phyloP scores from a whole-genome alignment of 257 asterid species.

The Linaria vulgaris region DNA sequence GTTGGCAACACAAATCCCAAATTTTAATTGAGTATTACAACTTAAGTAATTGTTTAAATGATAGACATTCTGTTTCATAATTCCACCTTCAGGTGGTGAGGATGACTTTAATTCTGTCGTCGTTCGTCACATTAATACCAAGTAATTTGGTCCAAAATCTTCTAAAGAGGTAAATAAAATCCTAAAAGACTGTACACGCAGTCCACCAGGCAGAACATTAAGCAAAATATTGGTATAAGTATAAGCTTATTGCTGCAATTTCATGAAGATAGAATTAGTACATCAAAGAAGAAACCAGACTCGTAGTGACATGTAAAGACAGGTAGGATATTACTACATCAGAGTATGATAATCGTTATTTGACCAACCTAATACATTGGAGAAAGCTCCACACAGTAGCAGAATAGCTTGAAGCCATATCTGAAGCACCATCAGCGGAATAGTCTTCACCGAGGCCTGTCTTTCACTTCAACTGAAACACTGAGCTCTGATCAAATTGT shows the following conservation, averaged over 20 bases:
- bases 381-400: constrained; percentile 37
- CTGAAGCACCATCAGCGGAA: constrained; percentile 41
- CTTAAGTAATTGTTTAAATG: not conserved
- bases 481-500: too few relatives aligned
- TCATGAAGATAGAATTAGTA: not conserved
- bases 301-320: not conserved
- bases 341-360: too few relatives aligned
- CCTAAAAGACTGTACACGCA: too few relatives aligned
- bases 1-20: not conserved
- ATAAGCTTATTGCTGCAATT: not conserved
- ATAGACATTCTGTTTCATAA: not conserved
- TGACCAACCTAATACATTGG: constrained; percentile 42
- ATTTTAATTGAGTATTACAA: not conserved
- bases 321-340: too few relatives aligned
- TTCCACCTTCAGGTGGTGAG: not conserved
- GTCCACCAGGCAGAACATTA: not conserved
- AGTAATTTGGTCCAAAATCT: too few relatives aligned
- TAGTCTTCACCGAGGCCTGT: constrained; percentile 14
- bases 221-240: not conserved
- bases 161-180: too few relatives aligned
- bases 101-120: not conserved
- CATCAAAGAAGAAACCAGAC: not conserved
- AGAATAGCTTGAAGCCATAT: constrained; percentile 46
- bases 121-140: too few relatives aligned
- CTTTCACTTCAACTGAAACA: too few relatives aligned